phyloP scores from a whole-genome alignment of 2,329 filamentous ascomycete species.

The Pseudogymnoascus destructans region DNA sequence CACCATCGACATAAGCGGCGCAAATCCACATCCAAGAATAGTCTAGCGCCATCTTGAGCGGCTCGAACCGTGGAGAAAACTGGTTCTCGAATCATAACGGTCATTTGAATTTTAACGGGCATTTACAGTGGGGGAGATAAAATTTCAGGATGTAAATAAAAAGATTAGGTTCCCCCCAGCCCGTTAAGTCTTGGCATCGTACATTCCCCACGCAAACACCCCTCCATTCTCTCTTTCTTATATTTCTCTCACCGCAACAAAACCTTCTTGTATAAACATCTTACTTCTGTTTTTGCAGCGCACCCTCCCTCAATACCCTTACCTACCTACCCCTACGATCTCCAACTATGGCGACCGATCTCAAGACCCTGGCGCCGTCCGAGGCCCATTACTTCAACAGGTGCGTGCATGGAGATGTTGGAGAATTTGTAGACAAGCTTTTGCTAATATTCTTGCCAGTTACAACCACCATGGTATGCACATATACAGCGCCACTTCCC shows the following conservation, averaged over 20 bases:
- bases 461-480: conserved; percentile 93
- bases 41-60: not conserved
- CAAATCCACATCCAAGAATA: not conserved
- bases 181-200: conserved; percentile 1
- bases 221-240: not conserved
- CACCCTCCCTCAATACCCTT: not conserved
- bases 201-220: conserved; percentile 3
- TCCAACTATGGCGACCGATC: conserved; percentile 18
- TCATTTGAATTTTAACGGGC: not conserved
- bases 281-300: not conserved
- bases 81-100: not conserved
- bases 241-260: conserved; percentile 1
- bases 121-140: not conserved
- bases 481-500: conserved; percentile 13
- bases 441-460: conserved; percentile 35
- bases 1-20: not conserved
- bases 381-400: conserved; percentile 99
- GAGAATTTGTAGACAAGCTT: not conserved
- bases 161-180: not conserved
- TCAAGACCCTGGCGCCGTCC: conserved; percentile 72
- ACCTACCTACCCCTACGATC: not conserved
- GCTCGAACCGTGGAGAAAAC: not conserved
- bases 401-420: conserved; percentile 34
- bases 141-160: conserved; percentile 4
- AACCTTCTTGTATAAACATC: not conserved